Evolutionary conservation across 73 alveolate species (phyloP).

Genomic region (Symbiodinium pilosum): DNA sequence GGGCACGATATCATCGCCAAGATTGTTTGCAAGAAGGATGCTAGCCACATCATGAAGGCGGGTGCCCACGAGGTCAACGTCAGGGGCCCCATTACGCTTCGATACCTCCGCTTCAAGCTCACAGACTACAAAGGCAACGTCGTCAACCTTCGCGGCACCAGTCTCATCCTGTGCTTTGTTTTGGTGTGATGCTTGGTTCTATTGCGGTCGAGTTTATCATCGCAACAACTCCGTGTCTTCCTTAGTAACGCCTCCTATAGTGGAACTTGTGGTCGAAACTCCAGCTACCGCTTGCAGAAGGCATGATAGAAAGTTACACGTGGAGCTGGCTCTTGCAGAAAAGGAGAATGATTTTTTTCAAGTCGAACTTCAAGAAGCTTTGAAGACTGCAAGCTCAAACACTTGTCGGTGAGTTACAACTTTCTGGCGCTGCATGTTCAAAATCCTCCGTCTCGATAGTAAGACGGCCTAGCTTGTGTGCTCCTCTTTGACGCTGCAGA

Average conservation of each 20-base stretch:
- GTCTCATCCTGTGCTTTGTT: neutral
- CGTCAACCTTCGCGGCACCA: neutral
- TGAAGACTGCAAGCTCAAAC: conserved; percentile 11
- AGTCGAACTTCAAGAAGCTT: neutral
- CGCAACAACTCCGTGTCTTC: neutral
- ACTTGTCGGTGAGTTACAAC: conserved; percentile 5
- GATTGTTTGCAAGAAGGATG: neutral
- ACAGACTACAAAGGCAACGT: neutral
- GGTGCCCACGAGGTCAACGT: neutral
- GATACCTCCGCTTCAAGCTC: neutral
- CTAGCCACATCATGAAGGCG: neutral
- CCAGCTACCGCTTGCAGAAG: neutral
- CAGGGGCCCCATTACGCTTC: neutral
- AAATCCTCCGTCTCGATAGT: too few species aligned
- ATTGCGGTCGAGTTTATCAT: neutral
- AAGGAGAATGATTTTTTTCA: neutral
- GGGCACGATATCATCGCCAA: neutral
- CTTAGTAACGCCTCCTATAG: neutral
- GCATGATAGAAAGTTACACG: neutral
- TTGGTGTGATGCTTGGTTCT: conserved; percentile 6
- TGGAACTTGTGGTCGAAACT: conserved; percentile 7
- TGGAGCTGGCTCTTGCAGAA: neutral
- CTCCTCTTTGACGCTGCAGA: too few species aligned
- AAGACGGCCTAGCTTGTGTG: too few species aligned
- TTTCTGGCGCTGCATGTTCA: too few species aligned